phyloP scores from a whole-genome alignment of 208 protist species.

The Crithidia acanthocephali region DNA sequence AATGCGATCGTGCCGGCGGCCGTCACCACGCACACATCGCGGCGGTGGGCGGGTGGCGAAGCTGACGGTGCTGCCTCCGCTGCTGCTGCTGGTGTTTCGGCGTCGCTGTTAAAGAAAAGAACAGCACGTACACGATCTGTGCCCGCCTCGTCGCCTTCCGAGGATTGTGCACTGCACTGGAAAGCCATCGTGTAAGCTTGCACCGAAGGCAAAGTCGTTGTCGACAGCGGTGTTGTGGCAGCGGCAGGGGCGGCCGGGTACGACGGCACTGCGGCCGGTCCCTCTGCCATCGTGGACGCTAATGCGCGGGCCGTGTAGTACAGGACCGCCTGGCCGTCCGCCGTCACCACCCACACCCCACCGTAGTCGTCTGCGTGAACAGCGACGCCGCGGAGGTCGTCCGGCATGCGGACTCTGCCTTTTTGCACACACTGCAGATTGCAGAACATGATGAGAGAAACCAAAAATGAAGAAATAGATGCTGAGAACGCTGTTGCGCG shows the following conservation, averaged over 20 bases:
- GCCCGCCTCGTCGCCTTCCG: background rate
- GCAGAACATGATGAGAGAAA: background rate
- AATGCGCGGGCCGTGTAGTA: constrained; percentile 24
- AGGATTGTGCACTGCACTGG: background rate
- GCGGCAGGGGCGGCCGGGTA: background rate
- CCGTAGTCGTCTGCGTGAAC: constrained; percentile 31
- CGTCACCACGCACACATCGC: constrained; percentile 25
- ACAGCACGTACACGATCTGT: constrained; percentile 12
- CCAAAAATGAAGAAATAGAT: too few relatives aligned
- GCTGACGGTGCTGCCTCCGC: too few relatives aligned
- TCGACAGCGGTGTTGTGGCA: too few relatives aligned
- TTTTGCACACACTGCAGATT: constrained; percentile 28
- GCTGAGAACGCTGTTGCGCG: too few relatives aligned
- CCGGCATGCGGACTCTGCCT: constrained; percentile 10
- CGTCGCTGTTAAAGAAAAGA: constrained; percentile 9
- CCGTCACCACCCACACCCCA: constrained; percentile 21
- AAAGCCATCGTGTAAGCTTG: background rate
- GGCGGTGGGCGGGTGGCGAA: background rate
- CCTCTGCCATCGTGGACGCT: constrained; percentile 1
- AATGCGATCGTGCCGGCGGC: constrained; percentile 11
- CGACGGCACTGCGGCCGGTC: background rate
- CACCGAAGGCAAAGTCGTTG: background rate
- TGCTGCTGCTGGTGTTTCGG: background rate
- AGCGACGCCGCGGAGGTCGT: background rate
- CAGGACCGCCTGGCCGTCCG: constrained; percentile 7